Evolutionary conservation across 768 basidiomycete genomes (phyloP), one percentile per base, ranked within the genome.

Genomic region (Xerocomellus amylosporus): DNA sequence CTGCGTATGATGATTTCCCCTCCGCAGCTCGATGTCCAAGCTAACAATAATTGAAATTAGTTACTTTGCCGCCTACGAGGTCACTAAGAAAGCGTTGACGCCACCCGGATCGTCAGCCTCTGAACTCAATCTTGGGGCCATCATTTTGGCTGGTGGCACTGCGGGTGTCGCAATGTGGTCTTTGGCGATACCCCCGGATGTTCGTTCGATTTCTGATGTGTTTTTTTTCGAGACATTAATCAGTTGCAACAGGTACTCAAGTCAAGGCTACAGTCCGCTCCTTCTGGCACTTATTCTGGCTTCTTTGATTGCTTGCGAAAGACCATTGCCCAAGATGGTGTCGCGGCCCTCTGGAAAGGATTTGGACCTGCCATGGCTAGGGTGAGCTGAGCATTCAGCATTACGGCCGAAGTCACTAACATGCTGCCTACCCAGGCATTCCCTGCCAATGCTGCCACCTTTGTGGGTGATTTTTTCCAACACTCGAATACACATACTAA

Each of bases 91-190:
- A 67, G 74, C 81, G 2, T 73, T 99, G 58, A 93, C 88, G 13
- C 91, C 93, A 8, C 82, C 80, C 38, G 90, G 90, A 31, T 77
- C 89, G 17, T 86, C 87, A n/a, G 80, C 90, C 3, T 79, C 84
- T 36, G 86, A 93, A 46, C 79, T 98, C 53, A 89, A 93, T 63
- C 78, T 99, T 26, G 80, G 89, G 31, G 88, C 90, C 17, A 82
- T 98, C 63, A 88, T 98, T 60, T 55, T 94, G 51, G 93, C 96
- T 48, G 97, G 97, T 60, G 97, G 95, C 49, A 86, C 83, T 38
- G 97, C 97, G 2, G 97, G 97, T 62, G 83, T 98, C 5, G 94
- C 94, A 36, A 98, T 99, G 97, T 99, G 97, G 97, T 78, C 90
- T 17, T 79, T 98, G 62, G 96, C 92, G 24, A 97, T 99, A 61